Base-by-base conservation (phyloP, 257 asterid species). In the Salvia rosmarinus region DNA sequence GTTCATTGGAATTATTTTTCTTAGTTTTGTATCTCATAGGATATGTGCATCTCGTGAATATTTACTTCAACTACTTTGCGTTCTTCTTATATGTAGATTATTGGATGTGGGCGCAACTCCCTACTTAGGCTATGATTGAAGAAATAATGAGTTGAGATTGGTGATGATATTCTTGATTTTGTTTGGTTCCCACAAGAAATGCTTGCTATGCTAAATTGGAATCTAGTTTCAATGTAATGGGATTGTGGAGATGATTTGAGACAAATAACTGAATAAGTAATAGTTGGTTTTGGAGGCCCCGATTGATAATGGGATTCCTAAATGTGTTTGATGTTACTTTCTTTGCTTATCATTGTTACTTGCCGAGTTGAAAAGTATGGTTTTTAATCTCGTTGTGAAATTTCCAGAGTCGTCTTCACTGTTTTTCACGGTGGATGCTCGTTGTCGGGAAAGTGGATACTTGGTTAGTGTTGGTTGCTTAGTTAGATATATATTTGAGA, bases 91-190 rank as follows among this genome's bases (percentile, higher is more conserved):
- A 82, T 74, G 78, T 74, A 70, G 77, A 77, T 74, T 75, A 63
- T 50, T 78, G 52, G 77, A 62, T 84, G 78, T 75, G 73, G 64
- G 57, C 65, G 82, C 80, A 72, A 78, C 79, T 67, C 77, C 81
- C 82, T 76, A 81, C 78, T 80, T 84, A 82, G 85, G 61, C 64
- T 72, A 78, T 83, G 82, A 78, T 78, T 81, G 84, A 78, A 59
- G 85, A 80, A 88, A 87, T 89, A 86, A 83, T 64, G 79, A 79
- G 80, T 77, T 80, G 60, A 64, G 80, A 64, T 75, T 64, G 71
- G 51, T 60, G 71, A 46, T 60, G 40, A 59, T 62, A 76, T 70
- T 81, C 74, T 65, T 71, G 81, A 64, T 79, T 62, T 65, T 75
- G 77, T 77, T 68, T 73, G 75, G 79, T 71, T 79, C 79, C 72